Evolutionary conservation across 148 eudicot genomes (phyloP).

Genomic region (Silene latifolia): DNA sequence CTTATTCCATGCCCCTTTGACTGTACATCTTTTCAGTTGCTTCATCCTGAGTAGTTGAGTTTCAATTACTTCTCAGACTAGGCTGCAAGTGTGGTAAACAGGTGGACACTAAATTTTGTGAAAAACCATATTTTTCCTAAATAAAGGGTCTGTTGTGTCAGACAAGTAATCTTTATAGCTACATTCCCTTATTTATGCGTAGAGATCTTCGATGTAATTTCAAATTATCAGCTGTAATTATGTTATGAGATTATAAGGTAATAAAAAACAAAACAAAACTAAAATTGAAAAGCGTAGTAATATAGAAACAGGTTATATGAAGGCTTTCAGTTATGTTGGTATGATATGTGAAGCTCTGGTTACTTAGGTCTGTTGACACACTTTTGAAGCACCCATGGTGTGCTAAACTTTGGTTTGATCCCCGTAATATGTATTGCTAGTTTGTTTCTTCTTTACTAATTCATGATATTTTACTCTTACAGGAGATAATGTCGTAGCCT

Average conservation of each 20-base stretch:
- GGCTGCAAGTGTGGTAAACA: not conserved
- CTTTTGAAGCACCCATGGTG: not conserved
- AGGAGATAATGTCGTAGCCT: constrained; percentile 41
- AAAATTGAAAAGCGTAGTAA: not conserved
- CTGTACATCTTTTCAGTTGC: not conserved
- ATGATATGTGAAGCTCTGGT: not conserved
- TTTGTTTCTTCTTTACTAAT: constrained; percentile 9
- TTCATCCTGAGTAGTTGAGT: not conserved
- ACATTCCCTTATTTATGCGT: not conserved
- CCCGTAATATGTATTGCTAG: not conserved
- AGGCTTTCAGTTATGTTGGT: not conserved
- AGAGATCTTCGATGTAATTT: not conserved
- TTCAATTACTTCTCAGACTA: not conserved
- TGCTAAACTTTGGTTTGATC: not conserved
- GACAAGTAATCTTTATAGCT: not conserved
- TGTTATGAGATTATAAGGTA: not conserved
- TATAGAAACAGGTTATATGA: not conserved
- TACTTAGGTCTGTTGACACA: not conserved
- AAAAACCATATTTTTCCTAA: not conserved
- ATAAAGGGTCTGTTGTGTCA: not conserved
- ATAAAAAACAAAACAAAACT: not conserved
- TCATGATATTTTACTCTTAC: constrained; percentile 15
- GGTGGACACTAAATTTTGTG: not conserved
- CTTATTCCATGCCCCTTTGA: not conserved
- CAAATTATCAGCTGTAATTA: not conserved